Conservation (phyloP, 208 protist species). For the Acanthamoeba culbertsoni region DNA sequence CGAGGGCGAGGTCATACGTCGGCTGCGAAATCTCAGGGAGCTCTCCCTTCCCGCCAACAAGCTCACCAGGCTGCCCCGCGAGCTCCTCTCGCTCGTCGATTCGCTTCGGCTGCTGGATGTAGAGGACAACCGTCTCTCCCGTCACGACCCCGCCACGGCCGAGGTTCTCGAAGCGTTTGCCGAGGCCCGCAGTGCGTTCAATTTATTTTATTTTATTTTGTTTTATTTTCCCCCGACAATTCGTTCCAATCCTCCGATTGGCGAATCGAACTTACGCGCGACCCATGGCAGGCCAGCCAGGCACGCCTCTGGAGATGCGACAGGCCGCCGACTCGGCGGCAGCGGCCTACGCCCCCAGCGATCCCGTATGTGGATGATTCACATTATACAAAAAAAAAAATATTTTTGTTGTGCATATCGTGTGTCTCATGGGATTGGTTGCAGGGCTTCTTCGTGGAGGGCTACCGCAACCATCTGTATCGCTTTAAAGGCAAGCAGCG, state of each 20-base stretch:
- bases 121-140: slow-evolving; percentile 34
- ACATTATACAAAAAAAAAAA: not conserved
- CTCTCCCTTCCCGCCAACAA: slow-evolving; percentile 29
- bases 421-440: not conserved
- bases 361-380: not conserved
- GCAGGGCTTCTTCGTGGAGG: slow-evolving; percentile 33
- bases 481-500: slow-evolving; percentile 7
- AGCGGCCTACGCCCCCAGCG: not conserved
- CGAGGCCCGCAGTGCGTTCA: not conserved
- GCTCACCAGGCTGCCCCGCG: slow-evolving; percentile 7
- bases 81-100: not conserved
- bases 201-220: not conserved
- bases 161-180: not conserved
- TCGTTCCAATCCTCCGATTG: not conserved
- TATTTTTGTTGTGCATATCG: not conserved
- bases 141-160: not conserved
- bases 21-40: slow-evolving; percentile 25
- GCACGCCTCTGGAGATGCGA: not conserved
- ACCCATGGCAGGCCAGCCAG: not conserved
- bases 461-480: not conserved
- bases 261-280: not conserved
- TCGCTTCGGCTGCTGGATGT: slow-evolving; percentile 2
- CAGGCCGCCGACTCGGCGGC: not conserved
- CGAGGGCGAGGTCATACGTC: not conserved
- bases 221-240: not conserved